A percentile compares a stretch with the other conserved stretches of the same genome.
Conservation (phyloP, 495 filamentous ascomycete species). For the Hypomontagnella monticulosa region DNA sequence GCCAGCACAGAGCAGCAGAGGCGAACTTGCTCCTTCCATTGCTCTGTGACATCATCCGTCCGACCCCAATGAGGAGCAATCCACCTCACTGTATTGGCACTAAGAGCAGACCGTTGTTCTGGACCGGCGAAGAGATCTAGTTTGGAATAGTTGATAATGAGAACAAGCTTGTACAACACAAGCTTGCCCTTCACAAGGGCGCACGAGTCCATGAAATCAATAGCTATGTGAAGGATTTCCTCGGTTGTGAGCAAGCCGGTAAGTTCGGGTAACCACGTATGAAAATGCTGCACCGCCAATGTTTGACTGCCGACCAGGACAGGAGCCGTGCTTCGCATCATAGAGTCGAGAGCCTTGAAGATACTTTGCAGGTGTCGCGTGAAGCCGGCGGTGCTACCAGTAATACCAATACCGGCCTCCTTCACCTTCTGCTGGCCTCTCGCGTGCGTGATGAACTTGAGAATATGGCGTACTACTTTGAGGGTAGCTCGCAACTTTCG, state of each 20-base stretch:
- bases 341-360: constrained; percentile 84
- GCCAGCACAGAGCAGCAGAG: constrained; percentile 91
- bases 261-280: constrained; percentile 93
- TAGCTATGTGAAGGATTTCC: constrained; percentile 90
- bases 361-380: constrained; percentile 84
- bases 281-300: constrained; percentile 94
- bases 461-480: constrained; percentile 91
- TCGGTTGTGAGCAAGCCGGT: constrained; percentile 76
- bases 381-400: constrained; percentile 77
- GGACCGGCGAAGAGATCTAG: constrained; percentile 80
- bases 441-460: constrained; percentile 95
- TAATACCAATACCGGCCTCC: constrained; percentile 89
- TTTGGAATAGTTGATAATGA: constrained; percentile 89
- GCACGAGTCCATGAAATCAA: constrained; percentile 94
- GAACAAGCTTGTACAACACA: constrained; percentile 89
- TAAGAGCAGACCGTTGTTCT: constrained; percentile 75
- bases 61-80: constrained; percentile 94
- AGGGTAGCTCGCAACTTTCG: constrained; percentile 88
- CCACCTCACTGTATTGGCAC: constrained; percentile 87
- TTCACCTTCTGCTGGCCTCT: constrained; percentile 86
- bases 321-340: constrained; percentile 89
- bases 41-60: constrained; percentile 73
- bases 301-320: constrained; percentile 93
- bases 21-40: constrained; percentile 93
- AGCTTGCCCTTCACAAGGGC: constrained; percentile 88